These are phyloP conservation scores for Madurella mycetomatis DNA, from an alignment of 2,329 filamentous ascomycete species.

Conservation along the genomic window DNA sequence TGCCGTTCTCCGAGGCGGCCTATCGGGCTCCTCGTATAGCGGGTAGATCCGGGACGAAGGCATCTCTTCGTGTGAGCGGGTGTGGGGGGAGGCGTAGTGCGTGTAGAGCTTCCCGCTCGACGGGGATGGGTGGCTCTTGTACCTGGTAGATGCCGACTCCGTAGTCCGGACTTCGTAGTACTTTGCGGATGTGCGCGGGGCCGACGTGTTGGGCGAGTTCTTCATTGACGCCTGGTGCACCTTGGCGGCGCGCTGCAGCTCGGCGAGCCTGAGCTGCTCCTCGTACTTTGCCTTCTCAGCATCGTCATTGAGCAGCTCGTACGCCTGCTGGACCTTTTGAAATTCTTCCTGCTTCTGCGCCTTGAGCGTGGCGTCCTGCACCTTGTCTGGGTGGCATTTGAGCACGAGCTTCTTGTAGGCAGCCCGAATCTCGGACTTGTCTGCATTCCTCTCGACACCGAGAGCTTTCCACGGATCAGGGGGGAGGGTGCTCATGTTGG, in stretches of 20 bases:
- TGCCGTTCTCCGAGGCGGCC: conserved; percentile 21
- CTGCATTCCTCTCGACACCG: conserved; percentile 68
- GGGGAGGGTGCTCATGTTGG: conserved; percentile 47
- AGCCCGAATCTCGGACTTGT: conserved; percentile 66
- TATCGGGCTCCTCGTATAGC: conserved; percentile 39
- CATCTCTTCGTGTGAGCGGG: conserved; percentile 46
- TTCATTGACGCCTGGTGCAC: conserved; percentile 29
- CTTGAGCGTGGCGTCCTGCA: conserved; percentile 72
- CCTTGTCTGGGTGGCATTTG: conserved; percentile 88
- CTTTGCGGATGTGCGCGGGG: conserved; percentile 39
- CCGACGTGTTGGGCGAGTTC: conserved; percentile 41
- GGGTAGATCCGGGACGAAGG: conserved; percentile 31
- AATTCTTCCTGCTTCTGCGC: conserved; percentile 80
- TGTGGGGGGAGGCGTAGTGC: conserved; percentile 33
- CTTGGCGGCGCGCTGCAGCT: conserved; percentile 47
- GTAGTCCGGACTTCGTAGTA: conserved; percentile 48
- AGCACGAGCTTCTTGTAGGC: conserved; percentile 83
- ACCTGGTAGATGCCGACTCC: conserved; percentile 43
- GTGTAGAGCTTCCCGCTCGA: conserved; percentile 34
- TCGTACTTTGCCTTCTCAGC: conserved; percentile 71
- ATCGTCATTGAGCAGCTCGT: conserved; percentile 82
- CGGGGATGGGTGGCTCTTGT: conserved; percentile 33
- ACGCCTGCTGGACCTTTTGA: conserved; percentile 86
- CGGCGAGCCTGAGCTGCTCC: conserved; percentile 63
- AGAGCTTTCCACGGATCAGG: conserved; percentile 77